Conservation (phyloP, 371 early-diverging fungal species). For the Mucor sp. region DNA sequence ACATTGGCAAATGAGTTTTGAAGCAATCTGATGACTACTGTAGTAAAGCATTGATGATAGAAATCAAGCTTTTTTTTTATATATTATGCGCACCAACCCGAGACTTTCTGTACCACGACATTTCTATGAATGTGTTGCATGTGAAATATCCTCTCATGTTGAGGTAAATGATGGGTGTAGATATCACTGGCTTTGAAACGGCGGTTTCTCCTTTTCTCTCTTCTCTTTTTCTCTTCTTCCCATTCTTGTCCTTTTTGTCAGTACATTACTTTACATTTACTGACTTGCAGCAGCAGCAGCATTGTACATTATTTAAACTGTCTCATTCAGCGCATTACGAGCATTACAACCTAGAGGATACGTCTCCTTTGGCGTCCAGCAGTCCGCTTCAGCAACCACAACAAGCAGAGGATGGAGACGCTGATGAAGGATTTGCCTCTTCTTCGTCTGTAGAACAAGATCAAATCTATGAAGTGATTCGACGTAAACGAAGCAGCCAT, state of each 20-base stretch:
- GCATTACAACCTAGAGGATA: not conserved
- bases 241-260: not conserved
- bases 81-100: not conserved
- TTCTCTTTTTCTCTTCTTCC: not conserved
- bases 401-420: not conserved
- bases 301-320: not conserved
- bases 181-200: not conserved
- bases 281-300: not conserved
- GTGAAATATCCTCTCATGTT: not conserved
- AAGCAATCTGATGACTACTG: too few species aligned
- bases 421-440: slow-evolving; percentile 44
- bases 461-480: slow-evolving; percentile 36
- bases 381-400: slow-evolving; percentile 4
- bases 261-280: not conserved
- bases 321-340: not conserved
- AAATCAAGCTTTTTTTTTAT: too few species aligned
- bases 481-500: slow-evolving; percentile 24
- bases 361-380: not conserved
- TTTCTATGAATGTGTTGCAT: not conserved
- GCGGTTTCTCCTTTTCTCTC: not conserved
- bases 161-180: too few species aligned
- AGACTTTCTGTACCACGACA: not conserved
- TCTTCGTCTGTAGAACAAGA: slow-evolving; percentile 46
- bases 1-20: too few species aligned
- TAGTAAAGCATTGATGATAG: too few species aligned